phyloP scores from a whole-genome alignment of 352 stramenopile species.

The Phytophthora syringae region DNA sequence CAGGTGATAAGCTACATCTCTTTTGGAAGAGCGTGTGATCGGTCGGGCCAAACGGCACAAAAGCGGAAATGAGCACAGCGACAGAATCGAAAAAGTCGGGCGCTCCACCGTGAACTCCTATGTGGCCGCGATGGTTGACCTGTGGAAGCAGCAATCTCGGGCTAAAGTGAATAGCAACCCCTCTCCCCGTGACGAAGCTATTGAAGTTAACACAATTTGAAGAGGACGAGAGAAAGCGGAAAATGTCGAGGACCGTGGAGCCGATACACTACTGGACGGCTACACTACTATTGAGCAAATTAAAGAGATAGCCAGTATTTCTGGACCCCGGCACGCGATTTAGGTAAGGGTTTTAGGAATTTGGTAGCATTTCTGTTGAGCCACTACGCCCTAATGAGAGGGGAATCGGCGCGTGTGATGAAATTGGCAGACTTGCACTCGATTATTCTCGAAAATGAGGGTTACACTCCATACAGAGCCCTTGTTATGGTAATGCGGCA shows the following conservation, averaged over 20 bases:
- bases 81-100: not conserved
- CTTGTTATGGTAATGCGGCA: conserved; percentile 16
- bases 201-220: too few relatives aligned
- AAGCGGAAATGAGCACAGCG: too few relatives aligned
- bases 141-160: too few relatives aligned
- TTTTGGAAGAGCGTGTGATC: conserved; percentile 15
- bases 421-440: conserved; percentile 16
- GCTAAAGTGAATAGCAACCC: too few relatives aligned
- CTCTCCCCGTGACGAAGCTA: too few relatives aligned
- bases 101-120: too few relatives aligned
- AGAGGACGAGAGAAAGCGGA: too few relatives aligned
- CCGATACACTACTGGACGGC: too few relatives aligned
- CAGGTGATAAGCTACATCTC: conserved; percentile 1
- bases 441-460: conserved; percentile 10
- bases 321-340: not conserved
- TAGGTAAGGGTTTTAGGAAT: conserved; percentile 6
- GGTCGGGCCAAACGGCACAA: not conserved
- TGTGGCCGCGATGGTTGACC: too few relatives aligned
- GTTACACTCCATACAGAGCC: conserved; percentile 1
- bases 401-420: not conserved
- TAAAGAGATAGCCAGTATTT: too few relatives aligned
- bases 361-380: conserved; percentile 2
- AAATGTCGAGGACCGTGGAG: too few relatives aligned
- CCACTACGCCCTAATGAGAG: conserved; percentile 15
- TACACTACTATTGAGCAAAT: too few relatives aligned